Percentiles rank a stretch among this genome's conserved stretches.
These are phyloP conservation scores for Trichophyton verrucosum DNA, from an alignment of 2,329 filamentous ascomycete genomes.

Conservation along the genomic window DNA sequence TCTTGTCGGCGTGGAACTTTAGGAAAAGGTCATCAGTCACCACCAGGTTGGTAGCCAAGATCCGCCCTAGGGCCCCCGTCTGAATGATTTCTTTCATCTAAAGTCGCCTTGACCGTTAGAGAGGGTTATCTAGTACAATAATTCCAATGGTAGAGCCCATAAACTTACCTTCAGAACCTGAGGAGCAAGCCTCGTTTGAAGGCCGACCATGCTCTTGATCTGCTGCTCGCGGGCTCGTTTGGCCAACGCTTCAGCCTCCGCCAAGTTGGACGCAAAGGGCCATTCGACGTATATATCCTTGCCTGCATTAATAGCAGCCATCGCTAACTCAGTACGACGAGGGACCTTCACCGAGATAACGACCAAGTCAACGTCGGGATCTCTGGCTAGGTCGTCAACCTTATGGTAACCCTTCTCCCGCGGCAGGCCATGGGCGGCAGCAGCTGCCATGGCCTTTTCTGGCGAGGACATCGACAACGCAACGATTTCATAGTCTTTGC, in stretches of 20 bases:
- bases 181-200: neutral
- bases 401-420: neutral
- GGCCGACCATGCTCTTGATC: neutral
- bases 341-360: neutral
- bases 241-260: neutral
- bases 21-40: neutral
- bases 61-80: neutral
- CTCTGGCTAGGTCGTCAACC: neutral
- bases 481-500: neutral
- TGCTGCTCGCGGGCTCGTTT: neutral
- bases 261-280: neutral
- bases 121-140: neutral
- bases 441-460: neutral
- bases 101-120: neutral
- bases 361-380: neutral
- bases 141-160: neutral
- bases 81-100: neutral
- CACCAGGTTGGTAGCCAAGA: neutral
- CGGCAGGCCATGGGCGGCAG: neutral
- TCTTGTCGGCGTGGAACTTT: neutral
- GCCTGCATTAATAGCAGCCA: neutral
- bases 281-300: neutral
- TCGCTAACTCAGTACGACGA: neutral
- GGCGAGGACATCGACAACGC: neutral
- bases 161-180: neutral